Conservation (phyloP, 495 filamentous ascomycete genomes). For the Xeromyces bisporus region DNA sequence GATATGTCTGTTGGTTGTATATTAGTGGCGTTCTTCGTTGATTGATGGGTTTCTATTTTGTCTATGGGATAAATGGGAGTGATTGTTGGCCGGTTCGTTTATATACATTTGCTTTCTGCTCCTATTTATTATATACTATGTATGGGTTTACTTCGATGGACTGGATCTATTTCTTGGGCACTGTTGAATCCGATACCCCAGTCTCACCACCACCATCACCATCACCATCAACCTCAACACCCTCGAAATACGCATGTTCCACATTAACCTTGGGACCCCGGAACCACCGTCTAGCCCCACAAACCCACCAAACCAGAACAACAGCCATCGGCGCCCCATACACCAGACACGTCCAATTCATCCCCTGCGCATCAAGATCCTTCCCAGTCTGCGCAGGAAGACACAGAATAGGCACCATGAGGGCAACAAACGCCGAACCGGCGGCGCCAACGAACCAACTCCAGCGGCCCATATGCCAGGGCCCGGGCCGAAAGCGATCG, state of each 20-base stretch:
- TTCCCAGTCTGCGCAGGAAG: constrained; percentile 42
- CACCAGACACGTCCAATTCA: constrained; percentile 68
- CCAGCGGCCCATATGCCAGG: constrained; percentile 55
- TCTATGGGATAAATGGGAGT: no score
- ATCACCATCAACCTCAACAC: not conserved
- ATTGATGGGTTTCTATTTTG: no score
- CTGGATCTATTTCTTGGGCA: no score
- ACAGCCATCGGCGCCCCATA: constrained; percentile 52
- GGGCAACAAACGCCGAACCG: constrained; percentile 43
- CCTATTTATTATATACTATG: no score
- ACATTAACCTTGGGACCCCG: constrained; percentile 50
- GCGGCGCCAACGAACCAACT: constrained; percentile 43
- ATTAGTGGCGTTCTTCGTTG: no score
- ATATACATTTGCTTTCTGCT: no score
- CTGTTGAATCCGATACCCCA: no score
- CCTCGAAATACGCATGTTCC: constrained; percentile 17
- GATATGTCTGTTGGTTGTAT: no score
- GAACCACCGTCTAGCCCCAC: constrained; percentile 60
- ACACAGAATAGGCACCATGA: constrained; percentile 65
- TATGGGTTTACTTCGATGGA: no score
- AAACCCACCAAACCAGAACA: constrained; percentile 51
- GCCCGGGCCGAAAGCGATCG: constrained; percentile 48
- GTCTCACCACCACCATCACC: constrained; percentile 34
- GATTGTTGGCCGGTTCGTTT: no score
- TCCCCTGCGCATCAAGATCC: constrained; percentile 38